Base-by-base conservation (phyloP, 2,329 filamentous ascomycete genomes). In the Teratosphaeria pseudoeucalypti region DNA sequence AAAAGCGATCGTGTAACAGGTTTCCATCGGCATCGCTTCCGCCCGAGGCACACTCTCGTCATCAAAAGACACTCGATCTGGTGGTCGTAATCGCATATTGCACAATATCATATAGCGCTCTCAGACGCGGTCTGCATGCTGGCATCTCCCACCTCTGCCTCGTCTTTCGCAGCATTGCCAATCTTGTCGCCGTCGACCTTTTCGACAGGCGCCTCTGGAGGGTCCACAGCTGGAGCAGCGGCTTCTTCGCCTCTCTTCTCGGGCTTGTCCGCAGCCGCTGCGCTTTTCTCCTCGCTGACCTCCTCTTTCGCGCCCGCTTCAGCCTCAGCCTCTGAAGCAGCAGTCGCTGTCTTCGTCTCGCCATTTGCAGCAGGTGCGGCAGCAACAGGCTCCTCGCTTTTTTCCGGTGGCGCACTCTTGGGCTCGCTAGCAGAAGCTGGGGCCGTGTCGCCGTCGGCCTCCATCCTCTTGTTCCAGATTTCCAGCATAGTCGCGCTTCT, bases 391-490 rank as follows among this genome's bases (percentile, higher is more conserved):
- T 55, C 62, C 55, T 62, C 70, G 59, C 67, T 65, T 60, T 71
- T 68, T 57, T 74, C 74, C 6, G 65, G 64, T 23, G 56, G 26
- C 19, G 49, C 55, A 49, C 61, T 62, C 65, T 69, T 70, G 58
- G 68, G 65, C 60, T 72, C 68, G 57, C 74, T 74, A 7, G 65
- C 69, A 61, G 77, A 64, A 26, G 52, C 52, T 6, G 37, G 29
- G 32, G 73, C 73, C 53, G 72, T 49, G 61, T 74, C 72, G 68
- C 63, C 75, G 70, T 55, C 67, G 60, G 66, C 60, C 43, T 72
- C 71, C 71, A 97, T 80, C 39, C 90, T 81, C 73, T 88, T 87
- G 73, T 88, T 95, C 94, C 94, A 99, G 74, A 87, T 88, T 65
- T 87, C 85, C n/a, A 97, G 79, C 55, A 99, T 81, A 6, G 82